Evolutionary conservation across 257 asterid genomes (phyloP).

Genomic region (Plectranthus barbatus): DNA sequence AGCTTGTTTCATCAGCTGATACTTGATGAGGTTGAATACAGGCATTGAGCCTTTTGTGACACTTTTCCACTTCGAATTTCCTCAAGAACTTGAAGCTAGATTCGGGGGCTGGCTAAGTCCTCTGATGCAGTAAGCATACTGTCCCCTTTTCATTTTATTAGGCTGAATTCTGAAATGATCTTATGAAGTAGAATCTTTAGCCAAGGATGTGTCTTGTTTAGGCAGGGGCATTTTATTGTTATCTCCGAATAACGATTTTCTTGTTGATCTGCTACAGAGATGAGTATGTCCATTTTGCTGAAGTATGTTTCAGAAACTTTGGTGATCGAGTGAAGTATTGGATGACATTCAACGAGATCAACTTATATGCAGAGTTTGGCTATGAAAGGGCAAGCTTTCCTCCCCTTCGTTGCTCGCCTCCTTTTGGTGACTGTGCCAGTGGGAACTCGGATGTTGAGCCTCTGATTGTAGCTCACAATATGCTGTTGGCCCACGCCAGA

Average conservation of each 20-base stretch:
- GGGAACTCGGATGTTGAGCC: slow-evolving; percentile 84
- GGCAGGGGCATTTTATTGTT: not conserved
- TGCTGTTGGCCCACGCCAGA: slow-evolving; percentile 69
- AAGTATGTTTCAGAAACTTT: slow-evolving; percentile 47
- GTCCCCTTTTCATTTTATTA: not conserved
- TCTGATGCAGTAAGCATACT: slow-evolving; percentile 55
- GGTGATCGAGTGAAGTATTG: slow-evolving; percentile 67
- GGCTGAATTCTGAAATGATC: not conserved
- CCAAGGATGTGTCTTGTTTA: not conserved
- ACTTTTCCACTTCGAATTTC: slow-evolving; percentile 59
- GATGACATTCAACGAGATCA: slow-evolving; percentile 62
- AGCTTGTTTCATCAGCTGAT: not conserved
- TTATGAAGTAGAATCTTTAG: not conserved
- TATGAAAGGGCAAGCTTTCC: slow-evolving; percentile 42
- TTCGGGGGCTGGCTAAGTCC: slow-evolving; percentile 76
- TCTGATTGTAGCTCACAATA: slow-evolving; percentile 45
- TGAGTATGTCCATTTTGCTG: slow-evolving; percentile 48
- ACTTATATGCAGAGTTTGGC: slow-evolving; percentile 35
- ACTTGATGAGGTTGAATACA: slow-evolving; percentile 9
- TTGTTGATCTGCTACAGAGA: slow-evolving; percentile 30
- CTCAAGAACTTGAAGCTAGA: slow-evolving; percentile 63
- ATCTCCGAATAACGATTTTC: not conserved
- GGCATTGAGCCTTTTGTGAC: slow-evolving; percentile 79
- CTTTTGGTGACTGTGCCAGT: slow-evolving; percentile 54
- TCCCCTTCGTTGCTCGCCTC: slow-evolving; percentile 64